Evolutionary conservation across 148 eudicot species (phyloP).

Genomic region (Rhododendron henanense): DNA sequence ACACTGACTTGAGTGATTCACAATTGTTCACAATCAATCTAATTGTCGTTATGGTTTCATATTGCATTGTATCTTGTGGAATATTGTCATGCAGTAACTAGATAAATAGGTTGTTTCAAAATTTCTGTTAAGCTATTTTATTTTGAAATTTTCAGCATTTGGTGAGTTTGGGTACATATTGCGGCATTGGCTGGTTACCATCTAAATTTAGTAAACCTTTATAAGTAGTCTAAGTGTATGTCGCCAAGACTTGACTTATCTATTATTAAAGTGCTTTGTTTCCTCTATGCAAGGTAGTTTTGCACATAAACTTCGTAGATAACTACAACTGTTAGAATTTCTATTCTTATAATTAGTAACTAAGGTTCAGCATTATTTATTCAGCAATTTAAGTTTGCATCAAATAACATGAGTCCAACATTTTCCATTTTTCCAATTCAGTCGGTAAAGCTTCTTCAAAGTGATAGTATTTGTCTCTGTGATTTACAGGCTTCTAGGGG

Average conservation of each 20-base stretch:
- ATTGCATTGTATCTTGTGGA: not conserved
- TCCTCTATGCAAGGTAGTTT: not conserved
- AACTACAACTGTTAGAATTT: not conserved
- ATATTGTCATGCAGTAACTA: constrained; percentile 27
- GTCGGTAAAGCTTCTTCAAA: constrained; percentile 1
- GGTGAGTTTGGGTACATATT: not conserved
- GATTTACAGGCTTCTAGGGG: constrained; percentile 81
- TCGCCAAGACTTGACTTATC: not conserved
- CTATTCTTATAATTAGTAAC: not conserved
- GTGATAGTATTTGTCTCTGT: constrained; percentile 5
- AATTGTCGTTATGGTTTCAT: not conserved
- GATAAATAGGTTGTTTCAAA: not conserved
- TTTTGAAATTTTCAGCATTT: not conserved
- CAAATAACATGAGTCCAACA: not conserved
- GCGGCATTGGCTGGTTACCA: constrained; percentile 18
- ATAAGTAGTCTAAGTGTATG: not conserved
- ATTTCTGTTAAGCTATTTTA: not conserved
- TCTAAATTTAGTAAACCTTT: not conserved
- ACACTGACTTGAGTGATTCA: not conserved
- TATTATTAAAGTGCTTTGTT: not conserved
- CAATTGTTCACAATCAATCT: not conserved
- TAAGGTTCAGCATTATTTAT: not conserved
- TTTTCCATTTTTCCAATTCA: constrained; percentile 8
- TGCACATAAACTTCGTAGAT: not conserved
- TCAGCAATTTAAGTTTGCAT: not conserved